Conservation (phyloP, 306 rosid species). For the Vigna radiata region DNA sequence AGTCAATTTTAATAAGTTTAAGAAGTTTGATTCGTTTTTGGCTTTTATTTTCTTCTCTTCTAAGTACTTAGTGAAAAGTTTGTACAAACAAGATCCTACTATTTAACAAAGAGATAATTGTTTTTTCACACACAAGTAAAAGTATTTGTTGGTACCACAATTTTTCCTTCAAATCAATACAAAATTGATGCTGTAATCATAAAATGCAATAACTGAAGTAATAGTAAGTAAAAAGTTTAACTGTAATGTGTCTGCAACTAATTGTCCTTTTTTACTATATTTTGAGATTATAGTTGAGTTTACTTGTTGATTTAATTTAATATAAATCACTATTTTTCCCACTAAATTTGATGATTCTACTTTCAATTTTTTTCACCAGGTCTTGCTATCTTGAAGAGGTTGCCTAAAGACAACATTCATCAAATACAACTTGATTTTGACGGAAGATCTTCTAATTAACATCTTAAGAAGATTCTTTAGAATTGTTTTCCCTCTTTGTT, state of each 20-base stretch:
- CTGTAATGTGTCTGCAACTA: background rate
- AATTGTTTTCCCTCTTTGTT: background rate
- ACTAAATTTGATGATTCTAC: slow-evolving; percentile 11
- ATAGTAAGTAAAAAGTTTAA: background rate
- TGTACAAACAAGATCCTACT: background rate
- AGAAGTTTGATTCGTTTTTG: background rate
- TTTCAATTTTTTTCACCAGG: slow-evolving; percentile 47
- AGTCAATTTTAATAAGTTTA: background rate
- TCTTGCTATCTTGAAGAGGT: slow-evolving; percentile 62
- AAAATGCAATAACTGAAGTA: background rate
- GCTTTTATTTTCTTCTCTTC: background rate
- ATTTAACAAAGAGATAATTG: background rate
- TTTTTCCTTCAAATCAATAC: slow-evolving; percentile 19
- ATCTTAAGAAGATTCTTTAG: slow-evolving; percentile 31
- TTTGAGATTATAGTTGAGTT: background rate
- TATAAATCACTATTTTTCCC: background rate
- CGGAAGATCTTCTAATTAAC: slow-evolving; percentile 39
- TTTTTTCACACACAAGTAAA: background rate
- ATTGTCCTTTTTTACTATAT: background rate
- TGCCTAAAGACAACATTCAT: slow-evolving; percentile 53
- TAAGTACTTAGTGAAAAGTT: background rate
- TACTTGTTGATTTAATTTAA: too few relatives aligned
- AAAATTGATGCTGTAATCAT: slow-evolving; percentile 6
- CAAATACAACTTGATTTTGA: slow-evolving; percentile 51
- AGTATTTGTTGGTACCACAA: background rate